A percentile compares a stretch with the other conserved stretches of the same genome.
Evolutionary conservation across 768 basidiomycete species (phyloP).

Genomic region (Auricularia cornea): DNA sequence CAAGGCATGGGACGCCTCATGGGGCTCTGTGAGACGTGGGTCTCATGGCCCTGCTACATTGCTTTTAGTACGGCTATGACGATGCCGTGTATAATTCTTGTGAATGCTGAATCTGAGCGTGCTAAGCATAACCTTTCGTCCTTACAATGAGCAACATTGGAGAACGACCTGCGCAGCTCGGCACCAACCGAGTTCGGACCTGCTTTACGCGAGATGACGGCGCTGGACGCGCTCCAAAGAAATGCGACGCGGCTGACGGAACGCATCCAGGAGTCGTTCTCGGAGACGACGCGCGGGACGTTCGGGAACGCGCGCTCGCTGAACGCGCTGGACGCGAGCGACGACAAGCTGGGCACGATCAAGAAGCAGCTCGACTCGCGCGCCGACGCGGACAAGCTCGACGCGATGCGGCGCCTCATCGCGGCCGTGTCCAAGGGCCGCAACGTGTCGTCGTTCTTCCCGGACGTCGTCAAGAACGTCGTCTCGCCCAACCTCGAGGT

Average conservation of each 20-base stretch:
- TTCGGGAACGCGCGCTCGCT: neutral
- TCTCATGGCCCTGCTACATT: too few species aligned
- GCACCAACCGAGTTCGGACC: neutral
- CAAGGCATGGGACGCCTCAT: too few species aligned
- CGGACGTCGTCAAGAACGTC: constrained; percentile 95
- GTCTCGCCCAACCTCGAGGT: constrained; percentile 88
- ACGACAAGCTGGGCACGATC: constrained; percentile 80
- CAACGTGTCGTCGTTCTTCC: constrained; percentile 88
- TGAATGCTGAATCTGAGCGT: too few species aligned
- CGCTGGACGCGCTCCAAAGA: constrained; percentile 44
- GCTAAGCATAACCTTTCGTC: too few species aligned
- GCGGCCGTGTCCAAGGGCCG: constrained; percentile 93
- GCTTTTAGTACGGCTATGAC: too few species aligned
- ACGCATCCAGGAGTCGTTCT: constrained; percentile 76
- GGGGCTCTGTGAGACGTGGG: too few species aligned
- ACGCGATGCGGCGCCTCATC: constrained; percentile 91
- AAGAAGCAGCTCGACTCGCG: constrained; percentile 80
- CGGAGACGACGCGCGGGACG: constrained; percentile 55
- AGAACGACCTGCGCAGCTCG: too few species aligned
- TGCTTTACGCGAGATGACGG: neutral
- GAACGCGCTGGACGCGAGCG: constrained; percentile 66
- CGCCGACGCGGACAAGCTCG: constrained; percentile 83
- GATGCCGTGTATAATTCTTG: too few species aligned
- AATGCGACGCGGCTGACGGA: constrained; percentile 78
- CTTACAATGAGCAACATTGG: too few species aligned